These are phyloP conservation scores for Puccinia hordei DNA, from an alignment of 1,284 basidiomycete genomes.

Conservation along the genomic window DNA sequence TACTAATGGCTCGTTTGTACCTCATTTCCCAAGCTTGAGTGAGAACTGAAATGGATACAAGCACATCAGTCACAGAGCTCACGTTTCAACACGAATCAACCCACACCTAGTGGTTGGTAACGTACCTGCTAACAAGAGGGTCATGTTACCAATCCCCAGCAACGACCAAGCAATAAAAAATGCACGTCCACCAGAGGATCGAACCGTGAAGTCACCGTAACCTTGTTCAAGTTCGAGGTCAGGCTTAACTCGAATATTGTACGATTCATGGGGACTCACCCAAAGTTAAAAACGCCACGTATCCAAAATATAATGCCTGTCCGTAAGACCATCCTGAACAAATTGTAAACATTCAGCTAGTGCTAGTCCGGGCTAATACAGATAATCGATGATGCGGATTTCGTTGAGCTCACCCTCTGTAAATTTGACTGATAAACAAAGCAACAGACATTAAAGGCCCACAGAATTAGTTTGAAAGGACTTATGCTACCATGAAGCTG, in stretches of 20 bases:
- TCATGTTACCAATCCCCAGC: conserved; percentile 48
- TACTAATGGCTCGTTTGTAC: conserved; percentile 36
- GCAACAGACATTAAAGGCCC: background rate
- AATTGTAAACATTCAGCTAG: conserved; percentile 4
- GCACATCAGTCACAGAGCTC: background rate
- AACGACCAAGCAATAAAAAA: conserved; percentile 49
- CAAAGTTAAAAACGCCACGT: conserved; percentile 47
- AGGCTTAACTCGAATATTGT: background rate
- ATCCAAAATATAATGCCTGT: conserved; percentile 46
- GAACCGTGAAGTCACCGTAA: conserved; percentile 42
- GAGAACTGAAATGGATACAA: conserved; percentile 24
- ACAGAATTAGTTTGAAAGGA: background rate
- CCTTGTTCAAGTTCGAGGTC: background rate
- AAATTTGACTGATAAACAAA: conserved; percentile 35
- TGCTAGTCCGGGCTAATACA: background rate
- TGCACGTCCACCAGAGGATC: conserved; percentile 33
- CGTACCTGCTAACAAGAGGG: conserved; percentile 44
- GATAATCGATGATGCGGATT: background rate
- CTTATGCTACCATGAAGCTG: background rate
- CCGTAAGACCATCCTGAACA: conserved; percentile 43
- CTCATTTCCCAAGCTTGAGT: conserved; percentile 46
- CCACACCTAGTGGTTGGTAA: background rate
- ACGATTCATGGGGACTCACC: conserved; percentile 17
- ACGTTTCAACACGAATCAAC: background rate
- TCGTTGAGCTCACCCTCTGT: conserved; percentile 35